Evolutionary conservation across 208 protist genomes (phyloP), one percentile per base, ranked within the genome.

Genomic region (Willaertia magna): DNA sequence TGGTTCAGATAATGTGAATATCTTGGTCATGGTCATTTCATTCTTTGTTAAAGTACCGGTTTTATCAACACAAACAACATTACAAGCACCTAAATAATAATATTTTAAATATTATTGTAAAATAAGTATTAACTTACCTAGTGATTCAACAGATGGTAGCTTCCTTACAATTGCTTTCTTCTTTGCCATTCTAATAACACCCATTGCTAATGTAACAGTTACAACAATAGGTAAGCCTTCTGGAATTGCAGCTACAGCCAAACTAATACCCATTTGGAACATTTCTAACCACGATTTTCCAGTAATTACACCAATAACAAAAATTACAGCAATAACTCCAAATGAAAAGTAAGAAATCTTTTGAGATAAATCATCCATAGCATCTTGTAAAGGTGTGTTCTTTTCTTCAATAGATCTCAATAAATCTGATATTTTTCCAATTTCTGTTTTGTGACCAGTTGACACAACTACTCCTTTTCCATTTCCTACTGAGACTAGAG

Each of bases 31-130:
- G 22, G 94, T 94, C 97, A 99, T 99, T 89, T 96, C 93, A 89
- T 99, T 99, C 20, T 94, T 98, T 16, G 98, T 99, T 47, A 99
- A 92, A 0, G 98, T 99, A 18, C 98, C 98, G 6, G 98, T 99
- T 90, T 99, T 99, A 90, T 99, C 98, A 11, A 94, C 97, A 91
- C 97, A 99, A 87, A 99, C 99, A 16, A 98, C 94, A 34, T 95
- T 97, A 85, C 94, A 98, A 76, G 95, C 95, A 39, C 98, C 98
- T n/a, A n/a, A n/a, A n/a, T n/a, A n/a, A n/a, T n/a, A 18, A 99
- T 92, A 16, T 97, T 99, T 52, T 52, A n/a, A n/a, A n/a, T n/a
- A n/a, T n/a, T n/a, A n/a, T n/a, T n/a, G n/a, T n/a, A n/a, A n/a
- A n/a, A n/a, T n/a, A n/a, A n/a, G n/a, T n/a, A n/a, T n/a, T n/a